These are phyloP conservation scores for Cytidiella melzeri DNA, from an alignment of 768 basidiomycete species.

Conservation along the genomic window DNA sequence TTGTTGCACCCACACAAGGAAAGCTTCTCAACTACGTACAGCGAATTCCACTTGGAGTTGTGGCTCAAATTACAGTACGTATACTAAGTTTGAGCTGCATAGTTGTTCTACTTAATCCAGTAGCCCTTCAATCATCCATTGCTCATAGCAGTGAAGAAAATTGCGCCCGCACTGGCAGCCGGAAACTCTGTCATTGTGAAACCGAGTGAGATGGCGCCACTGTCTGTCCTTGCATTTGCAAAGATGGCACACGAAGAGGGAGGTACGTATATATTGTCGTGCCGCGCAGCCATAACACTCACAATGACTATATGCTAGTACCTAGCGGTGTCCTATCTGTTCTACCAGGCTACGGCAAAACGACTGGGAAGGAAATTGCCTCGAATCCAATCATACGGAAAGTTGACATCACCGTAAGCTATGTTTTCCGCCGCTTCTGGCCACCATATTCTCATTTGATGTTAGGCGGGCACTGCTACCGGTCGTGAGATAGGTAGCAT, in stretches of 20 bases:
- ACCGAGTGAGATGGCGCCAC: constrained; percentile 78
- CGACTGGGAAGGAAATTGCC: constrained; percentile 59
- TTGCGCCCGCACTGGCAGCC: constrained; percentile 78
- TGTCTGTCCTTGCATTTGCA: constrained; percentile 74
- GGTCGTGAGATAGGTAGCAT: constrained; percentile 69
- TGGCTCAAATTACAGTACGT: constrained; percentile 78
- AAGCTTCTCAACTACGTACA: constrained; percentile 74
- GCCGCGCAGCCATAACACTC: background rate
- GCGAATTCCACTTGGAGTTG: constrained; percentile 80
- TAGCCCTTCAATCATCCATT: constrained; percentile 88
- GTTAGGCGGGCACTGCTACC: constrained; percentile 70
- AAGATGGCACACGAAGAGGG: constrained; percentile 60
- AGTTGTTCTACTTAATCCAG: background rate
- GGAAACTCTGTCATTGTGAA: constrained; percentile 83
- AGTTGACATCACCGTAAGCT: constrained; percentile 74
- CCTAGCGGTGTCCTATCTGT: constrained; percentile 69
- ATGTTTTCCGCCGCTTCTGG: no score
- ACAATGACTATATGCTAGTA: constrained; percentile 40
- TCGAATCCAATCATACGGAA: constrained; percentile 65
- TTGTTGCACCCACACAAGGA: constrained; percentile 75
- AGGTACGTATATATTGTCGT: constrained; percentile 38
- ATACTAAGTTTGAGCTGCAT: background rate
- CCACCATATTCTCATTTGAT: background rate
- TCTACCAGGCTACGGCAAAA: constrained; percentile 64
- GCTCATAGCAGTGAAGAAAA: constrained; percentile 86